Evolutionary conservation across 2,329 filamentous ascomycete genomes (phyloP), one percentile per base, ranked within the genome.

Genomic region (Pezicula neosporulosa): DNA sequence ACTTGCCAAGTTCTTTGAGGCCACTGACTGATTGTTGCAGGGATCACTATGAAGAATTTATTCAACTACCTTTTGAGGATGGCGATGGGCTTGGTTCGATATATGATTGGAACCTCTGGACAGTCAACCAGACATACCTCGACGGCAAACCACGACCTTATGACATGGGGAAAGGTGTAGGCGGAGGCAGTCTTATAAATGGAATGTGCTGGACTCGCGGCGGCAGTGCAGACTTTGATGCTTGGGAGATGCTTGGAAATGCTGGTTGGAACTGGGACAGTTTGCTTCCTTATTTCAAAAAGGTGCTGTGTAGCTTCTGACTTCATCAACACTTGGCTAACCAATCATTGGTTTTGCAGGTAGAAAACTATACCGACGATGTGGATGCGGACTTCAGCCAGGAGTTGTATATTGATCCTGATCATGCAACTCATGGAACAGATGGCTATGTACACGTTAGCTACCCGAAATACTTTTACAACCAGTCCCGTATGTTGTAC

Each of bases 111-210:
- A 33, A 33, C 30, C 30, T 33, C 30, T 33, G 30, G 30, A 33
- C 30, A 13, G 30, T 33, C 30, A 33, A 33, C 12, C 30, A 33
- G 30, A 33, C 19, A 36, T 58, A 48, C 41, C 59, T 63, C 12
- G 60, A 62, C 52, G 57, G 60, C 8, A 48, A 52, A 42, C 47
- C 54, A 16, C 53, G 60, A 15, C 54, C 59, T 16, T 57, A 59
- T 37, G 53, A 62, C 44, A 49, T 60, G 43, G 60, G 52, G 4
- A 52, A 59, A 33, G 59, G 56, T 38, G 46, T 56, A 44, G 71
- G 72, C 16, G 73, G 73, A 7, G 69, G 72, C 5, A 69, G 65
- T 15, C 63, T 67, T 5, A 60, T 76, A 45, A 75, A 76, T 60
- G 70, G 67, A n/a, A 68, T 72, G 60, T 33, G 30, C 10, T 33